Conservation (phyloP, 768 basidiomycete genomes). For the Tulasnella sp. region DNA sequence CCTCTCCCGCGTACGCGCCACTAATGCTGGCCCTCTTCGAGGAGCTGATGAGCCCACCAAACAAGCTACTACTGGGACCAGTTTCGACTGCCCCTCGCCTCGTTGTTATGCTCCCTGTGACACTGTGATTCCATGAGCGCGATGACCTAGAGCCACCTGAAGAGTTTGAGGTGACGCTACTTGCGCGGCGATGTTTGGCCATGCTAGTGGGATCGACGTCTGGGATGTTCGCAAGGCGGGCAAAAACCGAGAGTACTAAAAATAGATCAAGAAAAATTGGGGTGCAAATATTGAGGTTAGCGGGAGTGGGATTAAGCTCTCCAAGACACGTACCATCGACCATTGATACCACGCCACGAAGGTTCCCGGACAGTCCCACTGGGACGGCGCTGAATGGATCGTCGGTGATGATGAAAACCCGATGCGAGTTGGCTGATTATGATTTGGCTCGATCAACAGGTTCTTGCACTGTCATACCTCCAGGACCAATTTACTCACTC, state of each 20-base stretch:
- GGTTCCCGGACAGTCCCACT: slow-evolving; percentile 13
- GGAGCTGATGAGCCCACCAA: too few relatives aligned
- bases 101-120: too few relatives aligned
- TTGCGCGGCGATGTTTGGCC: slow-evolving; percentile 65
- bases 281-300: too few relatives aligned
- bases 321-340: slow-evolving; percentile 53
- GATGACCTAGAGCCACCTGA: not conserved
- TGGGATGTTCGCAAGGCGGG: slow-evolving; percentile 58
- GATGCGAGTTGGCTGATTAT: slow-evolving; percentile 57
- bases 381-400: slow-evolving; percentile 22
- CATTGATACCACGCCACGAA: slow-evolving; percentile 61
- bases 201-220: slow-evolving; percentile 68
- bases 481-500: slow-evolving; percentile 40
- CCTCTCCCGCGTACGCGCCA: too few relatives aligned
- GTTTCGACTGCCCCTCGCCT: too few relatives aligned
- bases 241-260: slow-evolving; percentile 68
- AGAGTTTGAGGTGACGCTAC: slow-evolving; percentile 10
- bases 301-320: too few relatives aligned
- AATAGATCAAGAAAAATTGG: too few relatives aligned
- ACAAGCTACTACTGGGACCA: too few relatives aligned
- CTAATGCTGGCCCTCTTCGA: too few relatives aligned
- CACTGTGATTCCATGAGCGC: too few relatives aligned
- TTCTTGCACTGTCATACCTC: not conserved
- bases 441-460: slow-evolving; percentile 5
- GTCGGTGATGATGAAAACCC: slow-evolving; percentile 68